Percentiles rank a stretch among this genome's conserved stretches.
phyloP scores from a whole-genome alignment of 768 basidiomycete species.

The Aureoboletus auriporus region DNA sequence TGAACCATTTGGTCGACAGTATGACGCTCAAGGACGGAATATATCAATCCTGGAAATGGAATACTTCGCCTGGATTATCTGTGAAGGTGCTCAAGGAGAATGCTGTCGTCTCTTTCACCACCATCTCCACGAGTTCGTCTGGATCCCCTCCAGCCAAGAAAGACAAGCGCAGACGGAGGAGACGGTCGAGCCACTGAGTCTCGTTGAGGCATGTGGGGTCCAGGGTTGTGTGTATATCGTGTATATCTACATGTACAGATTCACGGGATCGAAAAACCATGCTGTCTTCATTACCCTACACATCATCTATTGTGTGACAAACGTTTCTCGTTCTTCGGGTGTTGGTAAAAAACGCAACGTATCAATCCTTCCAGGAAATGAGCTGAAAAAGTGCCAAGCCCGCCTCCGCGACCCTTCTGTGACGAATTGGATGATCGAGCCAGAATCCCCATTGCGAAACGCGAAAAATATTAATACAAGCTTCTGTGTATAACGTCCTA shows the following conservation, averaged over 20 bases:
- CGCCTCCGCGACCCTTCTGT: too few species aligned
- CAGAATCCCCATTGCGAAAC: too few species aligned
- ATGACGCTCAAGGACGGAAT: slow-evolving; percentile 29
- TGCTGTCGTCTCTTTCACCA: slow-evolving; percentile 21
- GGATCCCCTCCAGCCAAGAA: slow-evolving; percentile 28
- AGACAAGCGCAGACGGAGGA: slow-evolving; percentile 25
- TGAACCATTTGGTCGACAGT: slow-evolving; percentile 33
- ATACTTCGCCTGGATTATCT: slow-evolving; percentile 16
- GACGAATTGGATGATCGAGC: too few species aligned
- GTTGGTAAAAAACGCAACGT: too few species aligned
- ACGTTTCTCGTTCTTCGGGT: too few species aligned
- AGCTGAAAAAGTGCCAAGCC: too few species aligned
- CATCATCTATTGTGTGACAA: too few species aligned
- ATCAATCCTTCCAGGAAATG: too few species aligned
- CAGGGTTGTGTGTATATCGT: too few species aligned
- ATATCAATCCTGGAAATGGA: slow-evolving; percentile 49
- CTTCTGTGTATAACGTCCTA: background rate
- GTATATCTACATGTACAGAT: too few species aligned
- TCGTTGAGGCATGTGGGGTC: background rate
- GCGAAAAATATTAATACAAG: background rate
- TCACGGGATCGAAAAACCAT: too few species aligned
- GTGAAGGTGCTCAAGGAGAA: slow-evolving; percentile 36
- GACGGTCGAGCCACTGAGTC: slow-evolving; percentile 26
- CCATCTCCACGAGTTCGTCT: slow-evolving; percentile 26
- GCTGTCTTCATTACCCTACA: too few species aligned